Evolutionary conservation across 306 rosid genomes (phyloP).

Genomic region (Casuarina glauca): DNA sequence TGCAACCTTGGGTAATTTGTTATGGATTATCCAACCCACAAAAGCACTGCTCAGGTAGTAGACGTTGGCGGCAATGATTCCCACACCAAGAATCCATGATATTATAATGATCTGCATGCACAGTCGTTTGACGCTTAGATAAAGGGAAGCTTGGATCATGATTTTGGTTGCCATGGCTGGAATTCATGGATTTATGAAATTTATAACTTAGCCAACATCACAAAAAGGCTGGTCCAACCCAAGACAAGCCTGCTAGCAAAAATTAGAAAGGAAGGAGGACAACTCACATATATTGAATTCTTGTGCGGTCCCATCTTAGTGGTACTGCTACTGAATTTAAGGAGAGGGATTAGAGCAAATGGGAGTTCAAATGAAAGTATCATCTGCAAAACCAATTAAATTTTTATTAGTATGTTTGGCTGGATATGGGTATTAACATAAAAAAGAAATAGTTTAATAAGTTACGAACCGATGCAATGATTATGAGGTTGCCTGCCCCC

Average conservation of each 20-base stretch:
- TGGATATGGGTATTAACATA: background rate
- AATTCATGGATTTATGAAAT: too few species aligned
- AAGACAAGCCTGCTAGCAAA: too few species aligned
- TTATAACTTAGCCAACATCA: too few species aligned
- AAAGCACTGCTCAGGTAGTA: conserved; percentile 74
- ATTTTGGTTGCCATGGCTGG: too few species aligned
- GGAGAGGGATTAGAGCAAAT: conserved; percentile 86
- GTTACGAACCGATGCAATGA: conserved; percentile 72
- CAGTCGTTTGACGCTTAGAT: background rate
- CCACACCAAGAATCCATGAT: conserved; percentile 72
- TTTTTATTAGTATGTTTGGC: background rate
- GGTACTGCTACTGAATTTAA: conserved; percentile 75
- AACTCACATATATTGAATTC: conserved; percentile 58
- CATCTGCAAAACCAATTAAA: conserved; percentile 55
- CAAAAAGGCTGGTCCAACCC: background rate
- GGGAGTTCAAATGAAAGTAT: conserved; percentile 90
- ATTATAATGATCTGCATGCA: conserved; percentile 54
- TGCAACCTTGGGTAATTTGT: conserved; percentile 55
- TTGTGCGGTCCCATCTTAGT: conserved; percentile 94
- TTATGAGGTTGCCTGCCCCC: conserved; percentile 54
- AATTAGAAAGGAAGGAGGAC: background rate
- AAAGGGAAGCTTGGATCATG: background rate
- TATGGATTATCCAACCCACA: conserved; percentile 75
- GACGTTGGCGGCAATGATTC: conserved; percentile 69
- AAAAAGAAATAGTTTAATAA: background rate